These are phyloP conservation scores for Geranium incanum DNA, from an alignment of 441 rosid genomes.

Conservation along the genomic window DNA sequence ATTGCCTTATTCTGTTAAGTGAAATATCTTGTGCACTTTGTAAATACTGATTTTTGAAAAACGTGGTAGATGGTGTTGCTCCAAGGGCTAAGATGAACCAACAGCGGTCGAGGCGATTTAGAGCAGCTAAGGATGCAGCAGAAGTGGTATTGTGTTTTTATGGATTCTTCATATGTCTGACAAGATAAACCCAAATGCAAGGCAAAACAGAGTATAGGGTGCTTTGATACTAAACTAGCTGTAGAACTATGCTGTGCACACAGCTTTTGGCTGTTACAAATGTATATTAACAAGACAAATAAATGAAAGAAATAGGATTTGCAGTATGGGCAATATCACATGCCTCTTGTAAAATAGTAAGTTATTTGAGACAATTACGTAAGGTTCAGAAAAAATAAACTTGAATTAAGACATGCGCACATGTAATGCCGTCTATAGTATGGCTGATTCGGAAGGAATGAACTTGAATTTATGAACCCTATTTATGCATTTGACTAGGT, in stretches of 20 bases:
- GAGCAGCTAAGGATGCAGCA: constrained; percentile 83
- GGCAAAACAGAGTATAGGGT: not conserved
- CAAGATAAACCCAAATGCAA: not conserved
- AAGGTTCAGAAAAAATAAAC: not conserved
- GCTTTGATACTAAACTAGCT: not conserved
- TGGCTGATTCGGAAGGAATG: not conserved
- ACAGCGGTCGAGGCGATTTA: constrained; percentile 83
- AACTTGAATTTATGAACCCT: not conserved
- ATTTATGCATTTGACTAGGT: not conserved
- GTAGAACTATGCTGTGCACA: not conserved
- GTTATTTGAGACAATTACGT: not conserved
- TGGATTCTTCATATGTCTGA: constrained; percentile 4
- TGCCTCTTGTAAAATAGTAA: not conserved
- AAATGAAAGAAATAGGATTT: not conserved
- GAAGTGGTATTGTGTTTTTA: constrained; percentile 48
- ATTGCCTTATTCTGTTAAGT: not conserved
- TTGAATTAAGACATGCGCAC: not conserved
- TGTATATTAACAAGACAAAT: not conserved
- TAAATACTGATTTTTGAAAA: constrained; percentile 22
- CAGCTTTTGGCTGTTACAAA: not conserved
- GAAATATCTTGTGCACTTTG: constrained; percentile 6
- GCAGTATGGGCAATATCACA: not conserved
- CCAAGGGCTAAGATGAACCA: constrained; percentile 96
- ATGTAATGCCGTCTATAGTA: not conserved
- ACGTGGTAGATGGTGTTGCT: constrained; percentile 76